phyloP scores from a whole-genome alignment of 2,329 filamentous ascomycete genomes.

The Sclerotinia nivalis region DNA sequence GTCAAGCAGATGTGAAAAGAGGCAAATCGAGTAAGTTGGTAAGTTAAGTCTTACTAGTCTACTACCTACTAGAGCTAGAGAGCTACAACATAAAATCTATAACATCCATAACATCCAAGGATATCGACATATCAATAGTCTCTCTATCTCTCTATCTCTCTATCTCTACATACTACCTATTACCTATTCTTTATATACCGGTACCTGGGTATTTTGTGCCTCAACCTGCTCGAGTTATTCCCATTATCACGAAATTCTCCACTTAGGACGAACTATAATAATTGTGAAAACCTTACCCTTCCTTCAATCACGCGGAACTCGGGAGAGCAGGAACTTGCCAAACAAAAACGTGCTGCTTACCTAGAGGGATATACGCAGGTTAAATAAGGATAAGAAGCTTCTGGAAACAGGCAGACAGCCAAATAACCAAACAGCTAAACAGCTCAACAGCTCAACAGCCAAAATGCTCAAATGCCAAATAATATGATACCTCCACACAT shows the following conservation, averaged over 20 bases:
- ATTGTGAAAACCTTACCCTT: slow-evolving; percentile 1
- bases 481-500: not conserved
- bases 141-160: too few relatives aligned
- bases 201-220: not conserved
- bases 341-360: not conserved
- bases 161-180: not conserved
- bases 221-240: not conserved
- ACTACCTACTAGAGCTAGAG: not conserved
- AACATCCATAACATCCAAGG: too few relatives aligned
- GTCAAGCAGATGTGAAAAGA: too few relatives aligned
- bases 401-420: not conserved
- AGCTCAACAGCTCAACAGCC: not conserved
- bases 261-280: slow-evolving; percentile 6
- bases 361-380: not conserved
- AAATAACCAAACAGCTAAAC: not conserved
- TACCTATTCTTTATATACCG: not conserved
- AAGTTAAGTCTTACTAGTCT: too few relatives aligned
- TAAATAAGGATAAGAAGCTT: not conserved
- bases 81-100: too few relatives aligned
- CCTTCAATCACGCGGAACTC: not conserved
- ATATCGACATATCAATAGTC: not conserved
- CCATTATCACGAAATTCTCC: not conserved
- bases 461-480: not conserved
- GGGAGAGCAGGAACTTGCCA: not conserved
- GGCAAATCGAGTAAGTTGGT: not conserved